These are phyloP conservation scores for Aspergillus kassunensis DNA, from an alignment of 495 filamentous ascomycete species.

Conservation along the genomic window DNA sequence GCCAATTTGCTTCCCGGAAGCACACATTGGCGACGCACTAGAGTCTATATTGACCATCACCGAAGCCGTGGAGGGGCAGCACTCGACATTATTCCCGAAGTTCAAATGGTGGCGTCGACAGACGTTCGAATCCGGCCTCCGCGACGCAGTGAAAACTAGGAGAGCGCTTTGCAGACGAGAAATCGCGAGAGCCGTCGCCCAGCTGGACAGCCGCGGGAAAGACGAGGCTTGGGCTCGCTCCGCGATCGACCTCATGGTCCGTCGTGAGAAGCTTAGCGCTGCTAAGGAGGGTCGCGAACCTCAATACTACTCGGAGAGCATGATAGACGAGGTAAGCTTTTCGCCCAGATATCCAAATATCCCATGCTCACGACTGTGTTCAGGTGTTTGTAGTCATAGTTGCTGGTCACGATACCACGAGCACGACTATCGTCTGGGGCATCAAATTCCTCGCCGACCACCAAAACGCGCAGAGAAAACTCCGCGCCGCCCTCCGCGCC, in stretches of 20 bases:
- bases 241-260: not conserved
- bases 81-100: not conserved
- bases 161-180: not conserved
- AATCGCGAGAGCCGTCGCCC: not conserved
- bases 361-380: no score
- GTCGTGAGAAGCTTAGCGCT: not conserved
- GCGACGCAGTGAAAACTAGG: not conserved
- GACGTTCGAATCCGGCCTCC: not conserved
- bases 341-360: no score
- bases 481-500: not conserved
- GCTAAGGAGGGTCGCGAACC: not conserved
- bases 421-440: not conserved
- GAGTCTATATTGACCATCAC: not conserved
- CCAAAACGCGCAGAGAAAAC: not conserved
- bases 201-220: not conserved
- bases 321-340: not conserved
- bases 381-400: no score
- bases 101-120: no score
- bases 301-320: not conserved
- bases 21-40: not conserved
- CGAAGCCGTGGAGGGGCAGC: not conserved
- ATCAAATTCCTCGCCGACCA: not conserved
- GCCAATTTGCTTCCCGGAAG: not conserved
- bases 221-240: not conserved
- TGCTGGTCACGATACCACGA: not conserved